Conservation (phyloP, 768 basidiomycete species). For the Tricholoma terreum region DNA sequence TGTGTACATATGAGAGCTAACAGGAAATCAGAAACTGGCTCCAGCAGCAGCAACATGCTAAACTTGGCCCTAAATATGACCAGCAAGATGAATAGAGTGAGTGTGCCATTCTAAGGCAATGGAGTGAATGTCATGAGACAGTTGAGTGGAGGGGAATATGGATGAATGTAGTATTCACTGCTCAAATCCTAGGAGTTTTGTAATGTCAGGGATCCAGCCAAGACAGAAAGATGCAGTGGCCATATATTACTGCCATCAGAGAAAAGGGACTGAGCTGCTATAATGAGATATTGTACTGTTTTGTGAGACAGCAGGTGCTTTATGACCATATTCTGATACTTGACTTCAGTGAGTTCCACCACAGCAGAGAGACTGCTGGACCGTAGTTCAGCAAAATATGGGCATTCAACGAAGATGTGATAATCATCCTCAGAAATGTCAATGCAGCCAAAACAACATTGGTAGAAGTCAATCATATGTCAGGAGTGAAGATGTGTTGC, state of each 20-base stretch:
- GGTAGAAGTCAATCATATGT: neutral
- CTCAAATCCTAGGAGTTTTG: neutral
- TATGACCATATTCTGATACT: neutral
- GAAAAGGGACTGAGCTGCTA: conserved; percentile 8
- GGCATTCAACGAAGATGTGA: conserved; percentile 7
- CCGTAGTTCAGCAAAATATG: neutral
- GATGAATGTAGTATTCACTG: neutral
- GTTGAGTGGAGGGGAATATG: neutral
- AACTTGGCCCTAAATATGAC: conserved; percentile 5
- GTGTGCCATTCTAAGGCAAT: conserved; percentile 1
- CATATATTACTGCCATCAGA: neutral
- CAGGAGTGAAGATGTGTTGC: neutral
- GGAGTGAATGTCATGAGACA: neutral
- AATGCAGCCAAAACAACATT: conserved; percentile 3
- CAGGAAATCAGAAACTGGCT: neutral
- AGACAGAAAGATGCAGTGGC: conserved; percentile 6
- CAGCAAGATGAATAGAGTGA: neutral
- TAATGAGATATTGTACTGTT: neutral
- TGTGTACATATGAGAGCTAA: neutral
- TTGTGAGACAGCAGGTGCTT: neutral
- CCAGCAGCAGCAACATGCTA: neutral
- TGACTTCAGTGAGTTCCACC: neutral
- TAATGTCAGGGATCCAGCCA: neutral
- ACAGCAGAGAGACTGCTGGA: neutral
- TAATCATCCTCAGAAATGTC: neutral